Conservation (phyloP, 306 rosid species). For the Spatholobus suberectus region DNA sequence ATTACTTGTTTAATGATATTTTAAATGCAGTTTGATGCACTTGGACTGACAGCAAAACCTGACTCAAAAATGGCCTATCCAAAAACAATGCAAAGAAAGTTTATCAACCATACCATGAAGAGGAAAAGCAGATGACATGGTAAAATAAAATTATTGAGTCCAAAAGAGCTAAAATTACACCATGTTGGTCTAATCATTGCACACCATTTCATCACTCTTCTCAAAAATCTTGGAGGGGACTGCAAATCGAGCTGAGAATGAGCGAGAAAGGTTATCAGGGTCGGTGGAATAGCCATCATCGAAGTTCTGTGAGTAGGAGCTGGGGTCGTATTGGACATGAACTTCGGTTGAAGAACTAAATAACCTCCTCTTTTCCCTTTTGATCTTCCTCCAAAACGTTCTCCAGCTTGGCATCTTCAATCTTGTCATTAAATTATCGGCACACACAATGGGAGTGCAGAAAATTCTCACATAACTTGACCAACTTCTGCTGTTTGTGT, state of each 20-base stretch:
- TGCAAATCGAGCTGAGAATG: conserved; percentile 80
- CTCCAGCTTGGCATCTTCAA: conserved; percentile 49
- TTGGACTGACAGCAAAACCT: background rate
- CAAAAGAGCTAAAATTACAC: background rate
- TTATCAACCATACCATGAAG: background rate
- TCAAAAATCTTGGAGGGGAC: conserved; percentile 46
- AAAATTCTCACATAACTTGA: conserved; percentile 36
- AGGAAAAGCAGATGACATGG: background rate
- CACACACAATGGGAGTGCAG: conserved; percentile 24
- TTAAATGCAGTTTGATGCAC: background rate
- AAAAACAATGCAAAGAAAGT: background rate
- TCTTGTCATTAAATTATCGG: background rate
- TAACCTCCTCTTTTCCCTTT: conserved; percentile 55
- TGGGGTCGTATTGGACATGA: conserved; percentile 58
- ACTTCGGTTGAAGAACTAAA: conserved; percentile 37
- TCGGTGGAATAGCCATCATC: conserved; percentile 65
- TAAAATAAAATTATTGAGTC: background rate
- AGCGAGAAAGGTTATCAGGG: conserved; percentile 57
- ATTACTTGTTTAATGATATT: background rate
- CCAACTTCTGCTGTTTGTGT: background rate
- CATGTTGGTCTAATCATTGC: conserved; percentile 11
- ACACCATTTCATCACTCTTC: background rate
- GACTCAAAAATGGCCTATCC: background rate
- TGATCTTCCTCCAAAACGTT: conserved; percentile 59
- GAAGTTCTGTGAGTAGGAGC: conserved; percentile 65